Conservation (phyloP, 371 early-diverging fungal species). For the Mortierella sp. region DNA sequence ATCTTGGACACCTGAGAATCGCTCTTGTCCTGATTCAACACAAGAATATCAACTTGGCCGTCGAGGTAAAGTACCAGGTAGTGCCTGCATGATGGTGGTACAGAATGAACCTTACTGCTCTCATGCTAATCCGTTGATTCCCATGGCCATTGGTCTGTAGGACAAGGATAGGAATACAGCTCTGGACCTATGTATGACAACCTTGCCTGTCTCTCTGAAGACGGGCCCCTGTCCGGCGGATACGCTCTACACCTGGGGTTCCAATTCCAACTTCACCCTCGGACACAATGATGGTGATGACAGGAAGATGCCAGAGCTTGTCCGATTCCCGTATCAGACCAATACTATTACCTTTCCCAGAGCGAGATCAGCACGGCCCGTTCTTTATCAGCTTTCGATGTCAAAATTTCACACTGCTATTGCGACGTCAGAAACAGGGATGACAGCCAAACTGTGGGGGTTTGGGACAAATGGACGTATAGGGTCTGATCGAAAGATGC, state of each 20-base stretch:
- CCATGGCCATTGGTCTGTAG: conserved; percentile 1
- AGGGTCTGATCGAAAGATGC: conserved; percentile 71
- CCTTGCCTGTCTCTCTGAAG: conserved; percentile 19
- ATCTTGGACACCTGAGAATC: conserved; percentile 71
- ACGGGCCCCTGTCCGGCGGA: conserved; percentile 53
- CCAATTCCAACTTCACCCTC: conserved; percentile 76
- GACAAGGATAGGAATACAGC: conserved; percentile 68
- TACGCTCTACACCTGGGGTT: conserved; percentile 81
- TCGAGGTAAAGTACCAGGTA: conserved; percentile 55
- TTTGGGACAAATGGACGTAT: conserved; percentile 81
- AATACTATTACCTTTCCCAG: conserved; percentile 52
- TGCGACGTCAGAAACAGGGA: conserved; percentile 62
- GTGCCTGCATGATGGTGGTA: background rate
- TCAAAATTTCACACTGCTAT: conserved; percentile 80
- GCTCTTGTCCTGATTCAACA: conserved; percentile 65
- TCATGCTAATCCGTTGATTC: background rate
- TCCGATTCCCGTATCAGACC: conserved; percentile 60
- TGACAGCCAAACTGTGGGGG: conserved; percentile 71
- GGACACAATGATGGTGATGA: conserved; percentile 77
- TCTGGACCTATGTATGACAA: conserved; percentile 57
- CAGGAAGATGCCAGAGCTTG: conserved; percentile 71
- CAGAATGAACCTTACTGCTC: background rate
- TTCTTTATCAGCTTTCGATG: conserved; percentile 56
- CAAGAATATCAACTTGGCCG: conserved; percentile 63
- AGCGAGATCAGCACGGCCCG: conserved; percentile 44